Evolutionary conservation across 345 rosid species (phyloP), one percentile per base, ranked within the genome.

Genomic region (Brassica carinata): DNA sequence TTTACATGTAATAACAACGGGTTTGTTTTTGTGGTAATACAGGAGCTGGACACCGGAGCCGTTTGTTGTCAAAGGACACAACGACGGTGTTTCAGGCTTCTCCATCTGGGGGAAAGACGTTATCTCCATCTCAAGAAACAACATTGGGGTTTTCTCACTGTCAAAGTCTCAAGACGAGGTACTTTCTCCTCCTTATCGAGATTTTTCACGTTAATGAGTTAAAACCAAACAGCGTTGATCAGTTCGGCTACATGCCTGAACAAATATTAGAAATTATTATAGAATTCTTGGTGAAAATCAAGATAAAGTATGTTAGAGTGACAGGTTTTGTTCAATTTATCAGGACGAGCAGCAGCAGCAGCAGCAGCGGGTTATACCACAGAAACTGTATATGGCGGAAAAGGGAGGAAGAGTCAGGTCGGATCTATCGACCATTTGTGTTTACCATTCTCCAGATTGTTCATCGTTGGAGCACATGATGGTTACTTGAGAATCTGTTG

Each of bases 391-490:
- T 29, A 77, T 84, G 81, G 87, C 84, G 2, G 89, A 87, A 48
- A 84, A 85, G 27, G 97, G 94, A 76, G 80, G 83, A 4, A 87
- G 87, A 69, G 87, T 88, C 59, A 7, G 85, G 86, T 92, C 98
- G 0, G 88, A 85, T 31, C 77, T 94, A 65, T 89, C 98, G 2
- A 89, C 93, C 70, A 91, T 94, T 74, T 83, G 87, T 78, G 92
- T 94, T 76, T 91, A 15, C 91, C 97, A 26, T 88, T 85, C 76
- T 94, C 97, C 0, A 81, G 94, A 62, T 77, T 92, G 86, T 92
- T 94, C 87, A 80, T 90, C 53, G 95, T 92, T 55, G 97, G 98
- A 83, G 89, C 91, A 17, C 96, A 92, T 74, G 97, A 94, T 77
- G 97, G 98, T 55, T 84, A 88, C 85, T 71, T 94, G 45, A 84